A percentile compares a stretch with the other conserved stretches of the same genome.
phyloP scores from a whole-genome alignment of 2,329 filamentous ascomycete genomes.

The Coniochaeta pulveracea region DNA sequence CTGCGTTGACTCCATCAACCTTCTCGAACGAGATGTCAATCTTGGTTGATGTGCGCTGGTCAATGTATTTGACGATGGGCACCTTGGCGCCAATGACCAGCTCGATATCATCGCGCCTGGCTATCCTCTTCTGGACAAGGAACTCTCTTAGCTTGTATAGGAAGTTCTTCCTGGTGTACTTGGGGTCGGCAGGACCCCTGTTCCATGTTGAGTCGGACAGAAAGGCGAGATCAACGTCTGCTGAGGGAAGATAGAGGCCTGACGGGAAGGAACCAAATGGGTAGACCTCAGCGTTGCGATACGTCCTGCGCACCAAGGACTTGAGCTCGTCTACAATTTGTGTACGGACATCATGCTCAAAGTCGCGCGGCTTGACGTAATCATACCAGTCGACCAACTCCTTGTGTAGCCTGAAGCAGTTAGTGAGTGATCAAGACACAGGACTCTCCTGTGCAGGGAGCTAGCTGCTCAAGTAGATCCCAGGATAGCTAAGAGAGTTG shows the following conservation, averaged over 20 bases:
- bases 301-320: conserved; percentile 42
- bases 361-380: conserved; percentile 65
- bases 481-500: background rate
- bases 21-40: conserved; percentile 97
- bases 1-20: conserved; percentile 65
- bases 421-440: conserved; percentile 7
- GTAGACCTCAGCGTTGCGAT: conserved; percentile 50
- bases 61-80: conserved; percentile 84
- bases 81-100: conserved; percentile 70
- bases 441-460: background rate
- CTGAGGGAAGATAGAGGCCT: conserved; percentile 57
- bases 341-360: conserved; percentile 65
- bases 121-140: conserved; percentile 44
- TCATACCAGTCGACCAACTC: conserved; percentile 86
- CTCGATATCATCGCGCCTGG: conserved; percentile 46
- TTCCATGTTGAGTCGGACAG: conserved; percentile 48
- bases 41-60: conserved; percentile 64
- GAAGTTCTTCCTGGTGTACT: conserved; percentile 38
- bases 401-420: conserved; percentile 58
- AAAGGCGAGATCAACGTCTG: conserved; percentile 90
- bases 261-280: conserved; percentile 93
- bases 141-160: conserved; percentile 53
- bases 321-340: conserved; percentile 63
- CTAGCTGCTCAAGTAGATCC: background rate
- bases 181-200: conserved; percentile 29